These are phyloP conservation scores for Trichophaea hybrida DNA, from an alignment of 2,329 filamentous ascomycete species.

Conservation along the genomic window DNA sequence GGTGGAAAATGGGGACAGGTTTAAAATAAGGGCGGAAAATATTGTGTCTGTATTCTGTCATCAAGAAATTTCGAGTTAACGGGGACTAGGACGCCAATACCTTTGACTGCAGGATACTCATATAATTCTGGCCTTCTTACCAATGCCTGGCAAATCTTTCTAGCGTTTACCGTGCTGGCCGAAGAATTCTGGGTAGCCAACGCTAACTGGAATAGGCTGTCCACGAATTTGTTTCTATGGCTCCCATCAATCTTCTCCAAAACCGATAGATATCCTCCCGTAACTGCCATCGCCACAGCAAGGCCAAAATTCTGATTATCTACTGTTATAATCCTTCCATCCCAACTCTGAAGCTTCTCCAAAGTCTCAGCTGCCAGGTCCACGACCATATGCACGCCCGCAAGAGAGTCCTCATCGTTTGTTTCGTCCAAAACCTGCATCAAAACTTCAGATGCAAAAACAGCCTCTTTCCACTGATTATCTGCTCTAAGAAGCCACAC, in stretches of 20 bases:
- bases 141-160: constrained; percentile 9
- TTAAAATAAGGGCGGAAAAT: constrained; percentile 14
- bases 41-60: constrained; percentile 10
- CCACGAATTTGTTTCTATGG: constrained; percentile 1
- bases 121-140: constrained; percentile 7
- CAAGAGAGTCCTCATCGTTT: not conserved
- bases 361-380: not conserved
- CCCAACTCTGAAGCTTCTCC: not conserved
- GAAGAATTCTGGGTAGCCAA: not conserved
- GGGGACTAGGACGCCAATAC: not conserved
- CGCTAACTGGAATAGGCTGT: not conserved
- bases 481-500: not conserved
- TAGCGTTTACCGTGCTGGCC: not conserved
- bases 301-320: not conserved
- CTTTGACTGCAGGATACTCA: constrained; percentile 16
- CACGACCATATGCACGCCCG: not conserved
- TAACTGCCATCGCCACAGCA: not conserved
- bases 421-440: constrained; percentile 1
- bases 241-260: not conserved
- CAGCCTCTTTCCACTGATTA: not conserved
- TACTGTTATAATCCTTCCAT: not conserved
- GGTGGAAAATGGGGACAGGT: constrained; percentile 3
- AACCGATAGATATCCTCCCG: not conserved
- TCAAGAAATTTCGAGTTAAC: not conserved
- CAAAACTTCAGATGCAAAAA: constrained; percentile 2